Percentiles rank a stretch among this genome's conserved stretches.
Evolutionary conservation across 495 filamentous ascomycete species (phyloP).

Genomic region (Podospora conica): DNA sequence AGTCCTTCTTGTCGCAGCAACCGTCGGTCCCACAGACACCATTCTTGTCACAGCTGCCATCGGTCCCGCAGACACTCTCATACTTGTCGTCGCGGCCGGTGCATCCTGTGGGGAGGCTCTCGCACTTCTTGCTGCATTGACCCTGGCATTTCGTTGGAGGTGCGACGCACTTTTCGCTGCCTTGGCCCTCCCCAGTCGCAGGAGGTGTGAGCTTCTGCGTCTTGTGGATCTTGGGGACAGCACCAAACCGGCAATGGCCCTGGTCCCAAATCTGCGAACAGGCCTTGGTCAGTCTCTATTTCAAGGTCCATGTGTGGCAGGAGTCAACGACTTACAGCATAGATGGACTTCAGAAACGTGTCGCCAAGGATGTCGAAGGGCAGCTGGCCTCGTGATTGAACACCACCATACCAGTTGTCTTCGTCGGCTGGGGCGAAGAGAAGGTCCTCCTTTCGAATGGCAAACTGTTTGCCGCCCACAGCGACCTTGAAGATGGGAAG

Average conservation of each 20-base stretch:
- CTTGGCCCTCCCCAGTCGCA: slow-evolving; percentile 14
- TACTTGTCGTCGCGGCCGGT: neutral
- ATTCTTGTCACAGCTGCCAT: neutral
- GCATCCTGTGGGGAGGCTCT: neutral
- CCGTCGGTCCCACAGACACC: neutral
- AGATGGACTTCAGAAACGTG: slow-evolving; percentile 69
- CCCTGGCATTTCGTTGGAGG: neutral
- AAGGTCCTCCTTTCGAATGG: slow-evolving; percentile 66
- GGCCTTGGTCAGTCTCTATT: neutral
- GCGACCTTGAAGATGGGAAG: slow-evolving; percentile 65
- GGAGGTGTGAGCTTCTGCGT: slow-evolving; percentile 44
- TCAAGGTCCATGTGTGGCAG: neutral
- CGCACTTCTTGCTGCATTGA: neutral
- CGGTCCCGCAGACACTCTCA: neutral
- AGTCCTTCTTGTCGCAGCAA: neutral
- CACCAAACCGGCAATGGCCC: slow-evolving; percentile 63
- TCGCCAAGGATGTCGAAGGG: slow-evolving; percentile 70
- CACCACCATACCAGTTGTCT: slow-evolving; percentile 60
- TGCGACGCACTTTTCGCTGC: neutral
- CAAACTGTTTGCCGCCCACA: slow-evolving; percentile 59
- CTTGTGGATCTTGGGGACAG: slow-evolving; percentile 56
- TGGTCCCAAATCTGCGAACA: slow-evolving; percentile 64
- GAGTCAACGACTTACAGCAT: slow-evolving; percentile 52
- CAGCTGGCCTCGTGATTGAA: slow-evolving; percentile 63
- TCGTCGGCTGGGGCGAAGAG: slow-evolving; percentile 56